These are phyloP conservation scores for Diaporthe capsici DNA, from an alignment of 2,329 filamentous ascomycete genomes.

Conservation along the genomic window DNA sequence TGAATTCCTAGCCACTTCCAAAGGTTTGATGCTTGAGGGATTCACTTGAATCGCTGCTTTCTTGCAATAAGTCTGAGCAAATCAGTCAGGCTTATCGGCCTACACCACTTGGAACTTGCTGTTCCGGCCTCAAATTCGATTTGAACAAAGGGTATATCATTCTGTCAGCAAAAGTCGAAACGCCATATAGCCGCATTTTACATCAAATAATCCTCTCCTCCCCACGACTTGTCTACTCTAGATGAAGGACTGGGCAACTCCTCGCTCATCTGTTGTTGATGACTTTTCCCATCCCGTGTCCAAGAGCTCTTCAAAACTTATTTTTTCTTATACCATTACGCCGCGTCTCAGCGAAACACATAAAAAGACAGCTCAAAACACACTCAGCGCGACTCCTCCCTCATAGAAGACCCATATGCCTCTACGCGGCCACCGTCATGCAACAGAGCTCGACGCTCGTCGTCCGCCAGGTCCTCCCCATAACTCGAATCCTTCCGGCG, in stretches of 20 bases:
- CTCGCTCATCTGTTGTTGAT: background rate
- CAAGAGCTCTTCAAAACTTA: background rate
- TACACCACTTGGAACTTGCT: background rate
- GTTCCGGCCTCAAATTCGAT: background rate
- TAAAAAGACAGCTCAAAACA: background rate
- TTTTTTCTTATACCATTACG: background rate
- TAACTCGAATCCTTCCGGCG: background rate
- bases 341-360: background rate
- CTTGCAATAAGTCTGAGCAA: background rate
- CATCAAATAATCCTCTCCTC: background rate
- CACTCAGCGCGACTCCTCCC: background rate
- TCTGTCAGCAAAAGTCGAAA: background rate
- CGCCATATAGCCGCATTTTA: background rate
- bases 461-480: slow-evolving; percentile 10
- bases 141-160: background rate
- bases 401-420: background rate
- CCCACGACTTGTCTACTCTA: background rate
- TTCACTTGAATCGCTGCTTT: background rate
- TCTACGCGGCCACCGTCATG: background rate
- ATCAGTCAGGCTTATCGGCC: background rate
- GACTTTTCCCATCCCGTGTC: background rate
- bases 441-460: slow-evolving; percentile 11
- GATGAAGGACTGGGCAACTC: background rate
- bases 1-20: background rate
- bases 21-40: background rate